Evolutionary conservation across 1,284 basidiomycete genomes (phyloP).

Genomic region (Cryptococcus sp.): DNA sequence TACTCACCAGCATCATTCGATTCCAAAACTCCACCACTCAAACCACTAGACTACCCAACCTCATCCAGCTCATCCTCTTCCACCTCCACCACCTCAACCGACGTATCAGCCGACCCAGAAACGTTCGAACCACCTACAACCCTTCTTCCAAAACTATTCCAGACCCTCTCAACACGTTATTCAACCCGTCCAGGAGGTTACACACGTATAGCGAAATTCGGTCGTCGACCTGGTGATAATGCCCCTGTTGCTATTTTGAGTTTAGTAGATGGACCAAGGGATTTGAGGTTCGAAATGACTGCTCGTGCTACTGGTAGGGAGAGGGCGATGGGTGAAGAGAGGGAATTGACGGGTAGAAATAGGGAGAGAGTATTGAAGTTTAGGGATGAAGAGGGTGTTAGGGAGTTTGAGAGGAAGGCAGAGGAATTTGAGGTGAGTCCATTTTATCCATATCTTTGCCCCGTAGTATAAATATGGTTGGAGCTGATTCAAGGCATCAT

Average conservation of each 20-base stretch:
- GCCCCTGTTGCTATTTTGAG: constrained; percentile 89
- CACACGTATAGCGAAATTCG: constrained; percentile 88
- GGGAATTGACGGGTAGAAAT: constrained; percentile 39
- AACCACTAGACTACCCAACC: constrained; percentile 20
- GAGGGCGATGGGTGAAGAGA: constrained; percentile 34
- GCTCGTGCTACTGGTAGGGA: constrained; percentile 80
- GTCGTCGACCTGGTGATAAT: constrained; percentile 84
- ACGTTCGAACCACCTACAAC: constrained; percentile 47
- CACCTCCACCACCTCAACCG: neutral
- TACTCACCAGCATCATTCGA: constrained; percentile 13
- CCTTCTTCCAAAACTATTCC: constrained; percentile 75
- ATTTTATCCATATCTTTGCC: neutral
- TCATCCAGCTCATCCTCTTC: constrained; percentile 4
- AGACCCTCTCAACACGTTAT: constrained; percentile 76
- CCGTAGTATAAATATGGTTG: neutral
- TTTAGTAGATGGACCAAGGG: constrained; percentile 87
- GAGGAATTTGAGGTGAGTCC: constrained; percentile 47
- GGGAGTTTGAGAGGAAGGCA: constrained; percentile 42
- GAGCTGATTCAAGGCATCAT: constrained; percentile 3
- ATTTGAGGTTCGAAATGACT: constrained; percentile 80
- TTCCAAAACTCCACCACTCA: constrained; percentile 24
- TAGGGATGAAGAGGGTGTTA: constrained; percentile 35
- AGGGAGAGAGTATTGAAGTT: constrained; percentile 47
- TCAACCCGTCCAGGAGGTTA: constrained; percentile 83
- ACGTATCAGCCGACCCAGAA: constrained; percentile 35